A percentile compares a stretch with the other conserved stretches of the same genome.
Conservation (phyloP, 2,329 filamentous ascomycete genomes). For the Ophiostoma novo-ulmi region DNA sequence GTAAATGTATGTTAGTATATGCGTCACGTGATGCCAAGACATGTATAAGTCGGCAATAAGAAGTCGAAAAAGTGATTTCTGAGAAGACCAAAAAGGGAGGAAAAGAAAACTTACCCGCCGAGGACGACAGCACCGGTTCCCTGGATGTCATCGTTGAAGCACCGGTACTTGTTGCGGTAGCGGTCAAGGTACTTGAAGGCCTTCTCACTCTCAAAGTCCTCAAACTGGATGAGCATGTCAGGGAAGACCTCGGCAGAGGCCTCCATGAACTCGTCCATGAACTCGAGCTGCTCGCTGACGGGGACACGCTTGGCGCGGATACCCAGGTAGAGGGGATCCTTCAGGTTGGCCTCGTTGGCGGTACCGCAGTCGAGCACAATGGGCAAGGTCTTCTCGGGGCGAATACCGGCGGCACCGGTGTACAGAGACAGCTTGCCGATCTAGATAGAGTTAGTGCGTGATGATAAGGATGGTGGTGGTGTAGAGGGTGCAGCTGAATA, state of each 20-base stretch:
- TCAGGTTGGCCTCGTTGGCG: slow-evolving; percentile 60
- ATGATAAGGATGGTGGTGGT: neutral
- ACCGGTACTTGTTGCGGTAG: slow-evolving; percentile 83
- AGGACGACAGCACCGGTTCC: slow-evolving; percentile 94
- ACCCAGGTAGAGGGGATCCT: slow-evolving; percentile 79
- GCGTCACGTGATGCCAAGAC: slow-evolving; percentile 25
- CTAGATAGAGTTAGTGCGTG: slow-evolving; percentile 36
- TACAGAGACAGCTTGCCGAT: slow-evolving; percentile 94
- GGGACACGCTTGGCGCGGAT: slow-evolving; percentile 77
- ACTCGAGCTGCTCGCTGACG: slow-evolving; percentile 74
- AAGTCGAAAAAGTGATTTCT: neutral
- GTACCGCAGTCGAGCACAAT: slow-evolving; percentile 65
- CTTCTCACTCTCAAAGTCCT: slow-evolving; percentile 90
- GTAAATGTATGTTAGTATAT: slow-evolving; percentile 33
- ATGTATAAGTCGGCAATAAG: slow-evolving; percentile 20
- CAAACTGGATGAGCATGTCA: slow-evolving; percentile 77
- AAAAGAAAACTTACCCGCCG: slow-evolving; percentile 55
- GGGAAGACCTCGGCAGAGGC: slow-evolving; percentile 71
- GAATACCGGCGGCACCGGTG: slow-evolving; percentile 90
- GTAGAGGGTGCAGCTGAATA: neutral
- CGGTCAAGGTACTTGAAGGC: slow-evolving; percentile 90
- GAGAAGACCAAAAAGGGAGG: neutral
- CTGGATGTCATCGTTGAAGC: slow-evolving; percentile 99
- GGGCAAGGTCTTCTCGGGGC: slow-evolving; percentile 75
- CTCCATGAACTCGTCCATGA: slow-evolving; percentile 96